These are phyloP conservation scores for Dalbergia cochinchinensis DNA, from an alignment of 306 rosid genomes.

Conservation along the genomic window DNA sequence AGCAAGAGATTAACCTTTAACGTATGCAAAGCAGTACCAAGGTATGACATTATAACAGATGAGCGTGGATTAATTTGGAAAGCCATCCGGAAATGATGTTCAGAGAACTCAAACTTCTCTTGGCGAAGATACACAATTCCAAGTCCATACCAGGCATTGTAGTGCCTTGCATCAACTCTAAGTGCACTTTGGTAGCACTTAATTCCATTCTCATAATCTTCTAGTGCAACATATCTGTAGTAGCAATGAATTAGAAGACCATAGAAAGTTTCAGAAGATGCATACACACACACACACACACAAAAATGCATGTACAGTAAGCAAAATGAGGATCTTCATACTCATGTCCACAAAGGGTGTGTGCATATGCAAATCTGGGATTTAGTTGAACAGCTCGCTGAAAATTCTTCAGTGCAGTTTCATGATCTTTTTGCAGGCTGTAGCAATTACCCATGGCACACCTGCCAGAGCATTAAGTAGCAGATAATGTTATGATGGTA, in stretches of 20 bases:
- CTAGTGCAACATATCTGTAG: conserved; percentile 85
- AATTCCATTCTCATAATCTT: conserved; percentile 96
- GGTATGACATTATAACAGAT: conserved; percentile 92
- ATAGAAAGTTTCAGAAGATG: conserved; percentile 35
- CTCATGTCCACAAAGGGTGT: conserved; percentile 99
- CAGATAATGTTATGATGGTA: conserved; percentile 10
- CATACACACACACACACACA: not conserved
- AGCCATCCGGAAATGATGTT: conserved; percentile 95
- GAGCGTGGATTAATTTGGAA: conserved; percentile 86
- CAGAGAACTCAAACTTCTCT: conserved; percentile 91
- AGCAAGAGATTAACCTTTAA: conserved; percentile 69
- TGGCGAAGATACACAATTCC: conserved; percentile 96
- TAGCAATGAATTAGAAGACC: conserved; percentile 42
- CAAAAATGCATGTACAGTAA: not conserved
- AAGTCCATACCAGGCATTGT: conserved; percentile 98
- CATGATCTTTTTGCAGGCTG: conserved; percentile 65
- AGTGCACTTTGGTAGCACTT: conserved; percentile 96
- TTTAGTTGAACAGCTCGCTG: conserved; percentile 95
- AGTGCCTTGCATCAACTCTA: conserved; percentile 89
- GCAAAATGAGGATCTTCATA: conserved; percentile 52
- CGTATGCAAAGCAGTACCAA: conserved; percentile 88
- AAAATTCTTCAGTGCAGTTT: conserved; percentile 79
- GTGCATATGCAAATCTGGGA: conserved; percentile 96
- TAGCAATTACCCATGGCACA: conserved; percentile 69
- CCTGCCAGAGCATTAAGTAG: conserved; percentile 52